A percentile compares a stretch with the other conserved stretches of the same genome.
Evolutionary conservation across 805 yeast species (phyloP).

Genomic region (Kluyveromyces siamensis): DNA sequence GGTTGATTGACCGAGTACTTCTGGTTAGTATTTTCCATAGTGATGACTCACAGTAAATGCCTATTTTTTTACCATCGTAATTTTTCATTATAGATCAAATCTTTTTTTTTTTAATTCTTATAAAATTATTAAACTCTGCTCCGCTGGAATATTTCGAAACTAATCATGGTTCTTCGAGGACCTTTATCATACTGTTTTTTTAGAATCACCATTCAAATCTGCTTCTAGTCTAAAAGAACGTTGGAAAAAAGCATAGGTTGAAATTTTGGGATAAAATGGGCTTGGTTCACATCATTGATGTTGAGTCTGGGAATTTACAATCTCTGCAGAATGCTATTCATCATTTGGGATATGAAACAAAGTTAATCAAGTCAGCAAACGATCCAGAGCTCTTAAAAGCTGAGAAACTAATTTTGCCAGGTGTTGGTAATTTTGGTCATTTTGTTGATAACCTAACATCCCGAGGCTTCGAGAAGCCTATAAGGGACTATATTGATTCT

Average conservation of each 20-base stretch:
- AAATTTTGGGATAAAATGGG: constrained; percentile 3
- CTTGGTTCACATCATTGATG: constrained; percentile 65
- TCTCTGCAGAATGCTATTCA: constrained; percentile 84
- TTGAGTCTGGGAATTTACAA: constrained; percentile 88
- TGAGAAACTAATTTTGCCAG: constrained; percentile 68
- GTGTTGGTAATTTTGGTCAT: constrained; percentile 96
- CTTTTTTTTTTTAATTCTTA: neutral
- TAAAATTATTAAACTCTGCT: too few species aligned
- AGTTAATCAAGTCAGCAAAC: constrained; percentile 46
- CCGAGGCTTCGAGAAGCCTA: constrained; percentile 56
- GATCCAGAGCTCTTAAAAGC: constrained; percentile 45
- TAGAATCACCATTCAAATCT: neutral
- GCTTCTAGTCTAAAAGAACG: too few species aligned
- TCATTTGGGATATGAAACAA: constrained; percentile 60
- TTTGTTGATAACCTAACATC: constrained; percentile 63
- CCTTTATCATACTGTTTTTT: neutral
- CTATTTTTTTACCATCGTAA: neutral
- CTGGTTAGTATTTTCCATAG: too few species aligned
- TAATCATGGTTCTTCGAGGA: neutral
- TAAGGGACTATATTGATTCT: constrained; percentile 55
- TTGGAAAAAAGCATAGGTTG: neutral
- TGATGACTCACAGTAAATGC: neutral
- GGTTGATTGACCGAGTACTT: too few species aligned
- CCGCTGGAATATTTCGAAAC: neutral
- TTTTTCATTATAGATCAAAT: neutral